Evolutionary conservation across 768 basidiomycete species (phyloP), one percentile per base, ranked within the genome.

Genomic region (Clathrus columnatus): DNA sequence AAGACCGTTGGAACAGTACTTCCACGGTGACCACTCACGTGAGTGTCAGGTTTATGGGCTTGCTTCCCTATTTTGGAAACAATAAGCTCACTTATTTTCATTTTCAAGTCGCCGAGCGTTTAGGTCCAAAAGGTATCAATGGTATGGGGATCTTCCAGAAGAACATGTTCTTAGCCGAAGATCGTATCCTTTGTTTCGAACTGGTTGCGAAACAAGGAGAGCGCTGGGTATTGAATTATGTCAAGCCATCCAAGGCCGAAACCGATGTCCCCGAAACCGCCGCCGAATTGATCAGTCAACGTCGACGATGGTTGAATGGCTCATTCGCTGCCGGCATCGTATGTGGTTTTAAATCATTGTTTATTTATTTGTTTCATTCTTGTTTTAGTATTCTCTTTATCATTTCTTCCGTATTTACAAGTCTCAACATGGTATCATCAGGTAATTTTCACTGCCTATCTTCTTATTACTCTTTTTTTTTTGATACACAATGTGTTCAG

Each of bases 111-210:
- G 92, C 94, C 17, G 91, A 91, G 60, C 85, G 94, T 51, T 82
- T 96, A 45, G 95, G 95, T 10, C 73, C 82, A 23, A 94, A 96
- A 72, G 95, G 94, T 70, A 91, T 94, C 54, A 83, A 95, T 59
- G 93, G 92, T 45, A 96, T 96, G 94, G 85, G 87, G 68, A 94
- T 96, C 63, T 95, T 96, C 75, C 92, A 90, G 30, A 95, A 94
- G 73, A 95, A 94, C 69, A 87, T 85, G 83, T 83, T 83, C 73
- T 71, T 88, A 65, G 91, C 91, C 55, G 92, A 94, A 72, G 92
- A 95, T 75, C 90, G 94, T 75, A 97, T 97, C 61, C 78, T 97
- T 24, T 97, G 94, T 71, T 98, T 97, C 70, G 94, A 98, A 68
- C 76, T 98, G 51, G 93, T 94, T 20, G 92, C 94, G 10, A 98